phyloP scores from a whole-genome alignment of 208 protist genomes.

The Kentomonas sorsogonicus region DNA sequence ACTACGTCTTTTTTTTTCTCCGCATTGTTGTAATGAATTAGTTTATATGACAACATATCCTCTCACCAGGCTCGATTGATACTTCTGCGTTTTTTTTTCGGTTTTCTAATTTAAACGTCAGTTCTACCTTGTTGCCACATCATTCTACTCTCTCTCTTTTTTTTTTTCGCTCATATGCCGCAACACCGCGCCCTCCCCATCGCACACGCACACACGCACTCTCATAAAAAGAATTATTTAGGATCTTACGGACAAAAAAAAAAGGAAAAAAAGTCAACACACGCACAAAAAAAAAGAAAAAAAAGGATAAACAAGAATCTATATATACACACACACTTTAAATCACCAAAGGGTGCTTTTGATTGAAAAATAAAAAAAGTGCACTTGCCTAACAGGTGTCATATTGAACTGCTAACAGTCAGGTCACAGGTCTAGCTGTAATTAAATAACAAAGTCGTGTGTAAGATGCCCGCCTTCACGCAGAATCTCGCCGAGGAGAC shows the following conservation, averaged over 20 bases:
- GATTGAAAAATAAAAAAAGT: too few species aligned
- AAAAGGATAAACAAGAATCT: too few species aligned
- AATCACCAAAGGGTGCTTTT: too few species aligned
- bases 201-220: neutral
- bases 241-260: neutral
- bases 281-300: too few species aligned
- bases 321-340: too few species aligned
- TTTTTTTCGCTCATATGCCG: too few species aligned
- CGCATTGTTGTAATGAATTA: neutral
- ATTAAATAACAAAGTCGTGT: too few species aligned
- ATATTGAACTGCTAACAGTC: too few species aligned
- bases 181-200: neutral
- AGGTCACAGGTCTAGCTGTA: too few species aligned
- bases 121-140: neutral
- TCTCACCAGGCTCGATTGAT: neutral
- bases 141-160: neutral
- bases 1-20: slow-evolving; percentile 13
- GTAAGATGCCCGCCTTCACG: slow-evolving; percentile 21
- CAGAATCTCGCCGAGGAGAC: slow-evolving; percentile 25
- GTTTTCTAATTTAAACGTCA: neutral
- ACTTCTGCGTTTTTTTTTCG: slow-evolving; percentile 2
- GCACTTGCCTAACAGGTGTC: too few species aligned
- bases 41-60: neutral
- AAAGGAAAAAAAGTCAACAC: neutral
- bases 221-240: neutral